Conservation (phyloP, 768 basidiomycete species). For the Cyclocybe aegerita region DNA sequence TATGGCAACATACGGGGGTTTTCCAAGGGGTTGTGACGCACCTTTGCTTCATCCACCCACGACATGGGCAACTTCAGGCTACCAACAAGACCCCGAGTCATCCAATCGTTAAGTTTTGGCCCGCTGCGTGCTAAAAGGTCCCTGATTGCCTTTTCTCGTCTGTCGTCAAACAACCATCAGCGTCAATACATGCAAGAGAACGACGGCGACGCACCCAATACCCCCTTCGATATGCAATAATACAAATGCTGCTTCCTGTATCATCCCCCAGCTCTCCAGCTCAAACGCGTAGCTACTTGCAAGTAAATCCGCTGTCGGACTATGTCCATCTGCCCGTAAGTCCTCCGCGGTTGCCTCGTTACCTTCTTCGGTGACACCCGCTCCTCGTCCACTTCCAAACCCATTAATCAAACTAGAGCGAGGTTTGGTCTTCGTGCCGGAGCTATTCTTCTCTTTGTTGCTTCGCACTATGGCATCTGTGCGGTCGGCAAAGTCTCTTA, state of each 20-base stretch:
- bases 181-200: conserved; percentile 16
- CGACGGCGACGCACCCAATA: conserved; percentile 62
- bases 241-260: conserved; percentile 88
- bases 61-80: conserved; percentile 77
- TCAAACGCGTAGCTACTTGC: conserved; percentile 86
- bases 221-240: conserved; percentile 84
- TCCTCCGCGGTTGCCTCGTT: conserved; percentile 40
- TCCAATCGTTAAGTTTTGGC: conserved; percentile 68
- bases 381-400: conserved; percentile 9
- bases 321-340: conserved; percentile 63
- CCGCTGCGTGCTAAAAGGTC: conserved; percentile 76
- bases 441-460: conserved; percentile 9
- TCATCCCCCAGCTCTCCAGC: conserved; percentile 75
- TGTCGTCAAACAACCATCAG: conserved; percentile 27
- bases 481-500: conserved; percentile 89
- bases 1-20: background rate
- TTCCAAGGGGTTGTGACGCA: conserved; percentile 24
- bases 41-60: conserved; percentile 94
- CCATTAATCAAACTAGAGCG: conserved; percentile 24
- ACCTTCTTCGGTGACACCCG: conserved; percentile 25
- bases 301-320: conserved; percentile 78
- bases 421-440: conserved; percentile 6
- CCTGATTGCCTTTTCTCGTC: conserved; percentile 81
- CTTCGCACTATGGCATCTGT: conserved; percentile 40
- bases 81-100: conserved; percentile 65